phyloP scores from a whole-genome alignment of 306 rosid genomes.

The Cucumis melo region DNA sequence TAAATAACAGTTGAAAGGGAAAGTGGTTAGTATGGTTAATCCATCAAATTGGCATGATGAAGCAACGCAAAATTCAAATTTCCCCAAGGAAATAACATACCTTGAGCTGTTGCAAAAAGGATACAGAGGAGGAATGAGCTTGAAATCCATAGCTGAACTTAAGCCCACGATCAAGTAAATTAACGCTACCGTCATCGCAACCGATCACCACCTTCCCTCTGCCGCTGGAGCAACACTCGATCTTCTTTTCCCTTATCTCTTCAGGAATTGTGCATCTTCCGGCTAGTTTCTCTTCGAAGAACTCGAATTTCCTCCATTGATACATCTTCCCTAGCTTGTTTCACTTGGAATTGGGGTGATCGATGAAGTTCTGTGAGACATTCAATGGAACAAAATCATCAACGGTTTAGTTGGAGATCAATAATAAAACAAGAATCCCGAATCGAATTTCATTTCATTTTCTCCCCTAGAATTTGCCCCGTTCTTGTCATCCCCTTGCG shows the following conservation, averaged over 20 bases:
- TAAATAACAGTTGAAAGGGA: background rate
- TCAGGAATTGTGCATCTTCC: slow-evolving; percentile 63
- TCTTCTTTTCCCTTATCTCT: slow-evolving; percentile 39
- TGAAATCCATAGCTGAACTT: slow-evolving; percentile 70
- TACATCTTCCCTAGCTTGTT: slow-evolving; percentile 30
- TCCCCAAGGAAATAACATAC: slow-evolving; percentile 18
- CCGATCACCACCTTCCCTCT: slow-evolving; percentile 90
- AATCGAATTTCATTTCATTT: background rate
- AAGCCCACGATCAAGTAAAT: slow-evolving; percentile 82
- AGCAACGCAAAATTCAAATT: background rate
- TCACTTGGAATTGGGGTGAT: background rate
- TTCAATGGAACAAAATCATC: no score
- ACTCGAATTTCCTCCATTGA: slow-evolving; percentile 97
- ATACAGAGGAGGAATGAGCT: slow-evolving; percentile 72
- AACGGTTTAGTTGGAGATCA: background rate
- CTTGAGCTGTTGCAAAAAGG: slow-evolving; percentile 94
- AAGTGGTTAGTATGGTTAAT: background rate
- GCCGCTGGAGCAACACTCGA: slow-evolving; percentile 85
- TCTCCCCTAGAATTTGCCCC: background rate
- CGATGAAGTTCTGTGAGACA: background rate
- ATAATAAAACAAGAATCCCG: background rate
- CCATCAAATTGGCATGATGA: background rate
- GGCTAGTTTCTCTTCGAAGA: slow-evolving; percentile 75
- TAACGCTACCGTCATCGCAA: slow-evolving; percentile 57
- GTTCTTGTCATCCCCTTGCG: background rate